Evolutionary conservation across 176 grass and related monocot species (phyloP).

Genomic region (Musa itinerans): DNA sequence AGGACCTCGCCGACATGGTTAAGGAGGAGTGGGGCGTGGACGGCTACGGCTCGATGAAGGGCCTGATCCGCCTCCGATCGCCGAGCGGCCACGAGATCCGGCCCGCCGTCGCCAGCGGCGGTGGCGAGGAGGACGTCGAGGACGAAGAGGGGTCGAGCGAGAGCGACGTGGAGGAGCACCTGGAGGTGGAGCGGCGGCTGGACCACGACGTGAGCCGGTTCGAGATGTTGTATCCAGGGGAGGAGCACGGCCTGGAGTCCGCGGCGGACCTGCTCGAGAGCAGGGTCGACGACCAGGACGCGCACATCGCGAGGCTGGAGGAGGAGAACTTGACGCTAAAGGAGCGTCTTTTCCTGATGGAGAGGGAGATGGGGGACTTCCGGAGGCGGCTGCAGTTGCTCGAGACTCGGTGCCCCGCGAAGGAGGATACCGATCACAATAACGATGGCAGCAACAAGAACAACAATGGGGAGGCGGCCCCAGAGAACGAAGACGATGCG

Average conservation of each 20-base stretch:
- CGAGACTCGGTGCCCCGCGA: conserved; percentile 16
- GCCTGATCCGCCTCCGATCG: conserved; percentile 69
- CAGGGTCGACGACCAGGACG: conserved; percentile 42
- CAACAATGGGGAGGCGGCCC: background rate
- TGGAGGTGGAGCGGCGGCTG: conserved; percentile 76
- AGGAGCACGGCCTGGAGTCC: conserved; percentile 14
- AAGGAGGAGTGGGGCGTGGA: conserved; percentile 92
- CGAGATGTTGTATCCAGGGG: conserved; percentile 72
- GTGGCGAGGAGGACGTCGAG: conserved; percentile 15
- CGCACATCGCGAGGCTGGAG: conserved; percentile 49
- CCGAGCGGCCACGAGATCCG: conserved; percentile 7
- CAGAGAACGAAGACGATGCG: background rate
- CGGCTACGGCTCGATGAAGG: conserved; percentile 92
- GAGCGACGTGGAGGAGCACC: conserved; percentile 89
- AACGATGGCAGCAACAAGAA: background rate
- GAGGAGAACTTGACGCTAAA: conserved; percentile 84
- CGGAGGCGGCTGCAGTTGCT: conserved; percentile 38
- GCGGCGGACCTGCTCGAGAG: conserved; percentile 14
- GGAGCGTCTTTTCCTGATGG: conserved; percentile 88
- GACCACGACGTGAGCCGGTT: conserved; percentile 91
- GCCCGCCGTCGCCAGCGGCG: conserved; percentile 2
- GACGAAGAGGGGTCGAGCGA: conserved; percentile 55
- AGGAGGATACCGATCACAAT: background rate
- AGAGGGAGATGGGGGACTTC: conserved; percentile 72
- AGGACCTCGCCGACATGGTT: conserved; percentile 77